Base-by-base conservation (phyloP, 768 basidiomycete species). In the Tulasnella sp. region DNA sequence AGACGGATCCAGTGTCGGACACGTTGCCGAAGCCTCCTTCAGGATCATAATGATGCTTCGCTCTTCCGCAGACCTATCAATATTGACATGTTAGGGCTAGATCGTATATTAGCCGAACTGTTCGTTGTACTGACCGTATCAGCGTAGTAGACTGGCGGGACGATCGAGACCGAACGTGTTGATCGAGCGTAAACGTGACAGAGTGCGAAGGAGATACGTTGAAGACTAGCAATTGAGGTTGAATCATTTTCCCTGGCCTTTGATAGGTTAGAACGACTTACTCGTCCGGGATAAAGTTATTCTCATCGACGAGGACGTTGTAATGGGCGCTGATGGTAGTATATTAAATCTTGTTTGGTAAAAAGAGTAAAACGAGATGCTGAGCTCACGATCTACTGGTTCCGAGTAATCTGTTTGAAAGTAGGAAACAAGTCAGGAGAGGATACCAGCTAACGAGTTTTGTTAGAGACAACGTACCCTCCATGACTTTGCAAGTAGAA, bases 401-500 rank as follows among this genome's bases (percentile, higher is more conserved):
- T 5, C 69, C 69, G 3, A 70, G 35, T 14, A 70, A 34, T 5
- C 69, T 70, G 40, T 19, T 17, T 9, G 22, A 37, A 41, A 6
- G n/a, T n/a, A n/a, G n/a, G n/a, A 68, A 36, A n/a, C 7, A 62
- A 8, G 40, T 40, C 40, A 40, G 40, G 7, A 40, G 7, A 7
- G 16, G n/a, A 62, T 6, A 62, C 59, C 9, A 6, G 32, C n/a
- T 62, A 8, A 62, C n/a, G 59, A n/a, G n/a, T 22, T 62, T 7
- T 62, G n/a, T 62, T 19, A n/a, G 32, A 22, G n/a, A 68, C n/a
- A 37, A 40, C 67, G 4, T n/a, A 68, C 67, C 90, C 91, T 0
- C 85, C 90, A 73, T 94, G 92, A 68, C 88, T 89, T 76, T 88
- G 88, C 4, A 94, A 82, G 76, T 90, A 92, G 78, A 87, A 94